Conservation (phyloP, 1,284 basidiomycete species). For the Naganishia liquefaciens region DNA sequence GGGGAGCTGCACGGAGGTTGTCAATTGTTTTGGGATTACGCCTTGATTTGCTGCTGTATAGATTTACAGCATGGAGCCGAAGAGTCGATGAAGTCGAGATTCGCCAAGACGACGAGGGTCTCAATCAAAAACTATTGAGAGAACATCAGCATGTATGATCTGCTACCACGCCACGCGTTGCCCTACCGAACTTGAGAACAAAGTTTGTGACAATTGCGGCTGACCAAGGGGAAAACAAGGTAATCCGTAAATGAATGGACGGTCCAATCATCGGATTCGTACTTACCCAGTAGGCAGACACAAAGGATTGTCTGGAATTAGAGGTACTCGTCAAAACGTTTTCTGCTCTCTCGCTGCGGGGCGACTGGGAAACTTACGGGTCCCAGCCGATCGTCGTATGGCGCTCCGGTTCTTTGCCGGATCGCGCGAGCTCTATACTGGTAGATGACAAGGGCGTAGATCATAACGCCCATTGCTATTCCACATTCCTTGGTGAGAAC, state of each 20-base stretch:
- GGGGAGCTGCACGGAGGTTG: background rate
- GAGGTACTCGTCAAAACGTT: conserved; percentile 1
- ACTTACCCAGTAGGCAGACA: conserved; percentile 64
- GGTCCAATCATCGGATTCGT: background rate
- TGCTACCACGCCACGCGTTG: background rate
- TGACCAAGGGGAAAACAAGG: background rate
- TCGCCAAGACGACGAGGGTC: background rate
- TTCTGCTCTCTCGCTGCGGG: background rate
- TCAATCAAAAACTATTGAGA: conserved; percentile 13
- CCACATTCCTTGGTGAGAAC: background rate
- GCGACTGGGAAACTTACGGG: conserved; percentile 59
- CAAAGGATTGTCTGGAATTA: conserved; percentile 75
- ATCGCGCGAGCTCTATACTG: conserved; percentile 96
- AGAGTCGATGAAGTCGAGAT: background rate
- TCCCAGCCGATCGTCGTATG: conserved; percentile 94
- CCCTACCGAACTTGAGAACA: conserved; percentile 59
- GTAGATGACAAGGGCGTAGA: conserved; percentile 91
- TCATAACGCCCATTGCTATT: conserved; percentile 87
- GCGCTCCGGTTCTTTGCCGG: conserved; percentile 83
- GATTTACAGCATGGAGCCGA: background rate
- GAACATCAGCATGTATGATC: background rate
- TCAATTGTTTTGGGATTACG: background rate
- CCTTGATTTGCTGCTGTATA: background rate
- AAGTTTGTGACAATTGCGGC: conserved; percentile 90
- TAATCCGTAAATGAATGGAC: background rate